A percentile compares a stretch with the other conserved stretches of the same genome.
Evolutionary conservation across 2,329 filamentous ascomycete species (phyloP).

Genomic region (Apiospora sp.): DNA sequence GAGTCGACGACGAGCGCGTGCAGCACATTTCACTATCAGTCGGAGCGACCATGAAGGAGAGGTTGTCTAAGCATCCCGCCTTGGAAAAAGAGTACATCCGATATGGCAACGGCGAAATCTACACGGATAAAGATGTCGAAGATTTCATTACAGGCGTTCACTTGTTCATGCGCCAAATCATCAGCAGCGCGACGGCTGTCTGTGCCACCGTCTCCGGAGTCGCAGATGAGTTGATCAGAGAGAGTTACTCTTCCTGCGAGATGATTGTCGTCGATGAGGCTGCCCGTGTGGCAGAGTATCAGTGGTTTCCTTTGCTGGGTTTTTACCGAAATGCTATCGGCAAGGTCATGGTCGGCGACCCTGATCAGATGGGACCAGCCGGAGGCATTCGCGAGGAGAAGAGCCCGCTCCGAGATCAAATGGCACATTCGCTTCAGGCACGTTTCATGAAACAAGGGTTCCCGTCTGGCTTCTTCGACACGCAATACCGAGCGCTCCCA

Average conservation of each 20-base stretch:
- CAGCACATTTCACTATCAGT: constrained; percentile 4
- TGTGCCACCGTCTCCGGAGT: constrained; percentile 21
- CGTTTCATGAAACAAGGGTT: neutral
- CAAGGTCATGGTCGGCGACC: constrained; percentile 24
- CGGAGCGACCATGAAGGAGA: too few relatives aligned
- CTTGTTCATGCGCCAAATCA: neutral
- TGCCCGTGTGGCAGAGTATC: constrained; percentile 16
- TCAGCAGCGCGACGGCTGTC: neutral
- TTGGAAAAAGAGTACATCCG: neutral
- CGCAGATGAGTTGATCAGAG: neutral
- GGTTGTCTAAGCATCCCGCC: neutral
- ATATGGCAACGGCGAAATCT: neutral
- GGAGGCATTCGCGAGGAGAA: neutral
- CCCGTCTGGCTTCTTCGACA: neutral
- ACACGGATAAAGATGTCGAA: neutral
- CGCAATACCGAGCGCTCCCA: constrained; percentile 17
- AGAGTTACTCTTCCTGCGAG: constrained; percentile 1
- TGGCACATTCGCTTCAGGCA: neutral
- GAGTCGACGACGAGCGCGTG: constrained; percentile 20
- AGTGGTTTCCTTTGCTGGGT: constrained; percentile 20
- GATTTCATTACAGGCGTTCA: neutral
- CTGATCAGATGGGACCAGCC: neutral
- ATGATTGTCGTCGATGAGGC: constrained; percentile 24
- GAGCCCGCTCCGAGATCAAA: neutral
- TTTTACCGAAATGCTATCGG: neutral